These are phyloP conservation scores for Cornus suecica DNA, from an alignment of 148 eudicot species.

Conservation along the genomic window DNA sequence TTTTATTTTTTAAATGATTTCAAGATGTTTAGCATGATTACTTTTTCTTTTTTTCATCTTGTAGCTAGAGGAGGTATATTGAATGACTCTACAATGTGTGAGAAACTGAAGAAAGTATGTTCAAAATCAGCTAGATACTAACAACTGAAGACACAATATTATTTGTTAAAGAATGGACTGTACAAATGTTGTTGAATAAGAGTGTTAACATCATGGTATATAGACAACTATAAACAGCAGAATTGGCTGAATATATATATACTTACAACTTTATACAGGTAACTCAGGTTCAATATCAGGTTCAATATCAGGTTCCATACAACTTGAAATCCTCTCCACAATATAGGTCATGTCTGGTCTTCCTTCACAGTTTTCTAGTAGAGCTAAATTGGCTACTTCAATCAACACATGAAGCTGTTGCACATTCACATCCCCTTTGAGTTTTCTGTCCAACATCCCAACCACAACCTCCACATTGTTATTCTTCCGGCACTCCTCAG, in stretches of 20 bases:
- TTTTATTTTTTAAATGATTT: no score
- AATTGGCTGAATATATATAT: background rate
- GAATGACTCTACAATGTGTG: no score
- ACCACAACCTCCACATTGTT: conserved; percentile 23
- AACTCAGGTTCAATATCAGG: conserved; percentile 15
- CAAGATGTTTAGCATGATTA: no score
- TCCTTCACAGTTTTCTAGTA: conserved; percentile 29
- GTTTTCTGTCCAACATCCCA: conserved; percentile 39
- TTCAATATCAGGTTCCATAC: conserved; percentile 20
- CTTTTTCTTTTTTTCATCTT: no score
- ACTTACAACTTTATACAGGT: conserved; percentile 11
- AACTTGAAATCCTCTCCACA: conserved; percentile 26
- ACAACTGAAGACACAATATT: no score
- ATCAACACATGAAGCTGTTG: conserved; percentile 37
- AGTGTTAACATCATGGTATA: background rate
- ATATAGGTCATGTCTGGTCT: conserved; percentile 45
- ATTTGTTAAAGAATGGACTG: no score
- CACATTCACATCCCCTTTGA: conserved; percentile 24
- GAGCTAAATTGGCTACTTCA: conserved; percentile 37
- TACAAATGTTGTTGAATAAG: no score
- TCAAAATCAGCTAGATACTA: no score
- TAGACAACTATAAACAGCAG: background rate
- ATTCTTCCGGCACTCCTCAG: conserved; percentile 29
- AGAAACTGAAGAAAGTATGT: no score
- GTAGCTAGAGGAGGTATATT: no score